Evolutionary conservation across 495 filamentous ascomycete species (phyloP), one percentile per base, ranked within the genome.

Genomic region (Xylaria grammica): DNA sequence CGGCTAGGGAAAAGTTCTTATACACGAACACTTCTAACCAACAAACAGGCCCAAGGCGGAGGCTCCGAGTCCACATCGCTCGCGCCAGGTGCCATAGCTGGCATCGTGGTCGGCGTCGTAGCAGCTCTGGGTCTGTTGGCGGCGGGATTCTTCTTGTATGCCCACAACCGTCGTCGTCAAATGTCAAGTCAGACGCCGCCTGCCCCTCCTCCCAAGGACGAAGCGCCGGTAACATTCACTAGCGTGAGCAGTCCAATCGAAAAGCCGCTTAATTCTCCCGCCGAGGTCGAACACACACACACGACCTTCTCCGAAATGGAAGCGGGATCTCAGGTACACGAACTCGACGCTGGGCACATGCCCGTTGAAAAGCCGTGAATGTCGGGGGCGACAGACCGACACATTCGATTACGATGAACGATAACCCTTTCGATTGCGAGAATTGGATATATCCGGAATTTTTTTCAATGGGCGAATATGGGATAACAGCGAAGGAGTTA

Each of bases 31-130:
- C 4, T 63, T 5, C 29, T 53, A 22, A 53, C 10, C 15, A 46
- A n/a, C 8, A 8, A 54, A 20, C 13, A 53, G 38, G 56, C 59
- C 17, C 15, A 55, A 54, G 24, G 42, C 36, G 53, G 44, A 7
- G 45, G 20, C 11, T 38, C 48, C 10, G 52, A 30, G 49, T 0
- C 27, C 44, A 57, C 49, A 20, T 36, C 44, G 30, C 44, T 57
- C 19, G 13, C 45, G 13, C 22, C 22, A 19, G 62, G 68, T 26
- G 68, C 55, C 20, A 54, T 71, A 46, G 62, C 68, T 0, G 68
- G 68, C 34, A 52, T 65, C n/a, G 66, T 71, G 4, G n/a, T 68
- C 29, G 68, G 65, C 8, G 44, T 34, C 10, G 52, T 71, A 6
- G 42, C 46, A 3, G 49, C 36, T 17, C 49, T 53, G 13, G 34